A percentile compares a stretch with the other conserved stretches of the same genome.
Evolutionary conservation across 1,139 yeast species (phyloP).

Genomic region (Yamadazyma diospyri): DNA sequence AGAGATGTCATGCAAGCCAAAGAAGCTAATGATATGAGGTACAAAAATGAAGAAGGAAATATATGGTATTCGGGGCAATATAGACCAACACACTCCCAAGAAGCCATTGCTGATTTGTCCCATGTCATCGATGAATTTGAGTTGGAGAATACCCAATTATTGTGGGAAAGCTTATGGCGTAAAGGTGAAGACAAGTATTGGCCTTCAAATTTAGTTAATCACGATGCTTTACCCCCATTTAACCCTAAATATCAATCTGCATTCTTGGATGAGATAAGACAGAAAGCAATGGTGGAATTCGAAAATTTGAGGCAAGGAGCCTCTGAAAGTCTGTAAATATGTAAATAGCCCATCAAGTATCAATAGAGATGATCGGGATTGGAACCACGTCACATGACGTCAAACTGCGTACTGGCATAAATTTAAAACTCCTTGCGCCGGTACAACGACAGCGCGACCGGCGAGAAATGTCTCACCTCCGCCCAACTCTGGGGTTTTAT

Average conservation of each 20-base stretch:
- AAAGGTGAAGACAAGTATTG: conserved; percentile 72
- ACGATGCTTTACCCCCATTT: conserved; percentile 54
- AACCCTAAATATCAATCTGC: conserved; percentile 66
- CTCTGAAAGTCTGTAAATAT: too few species aligned
- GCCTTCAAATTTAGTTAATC: conserved; percentile 55
- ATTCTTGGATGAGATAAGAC: conserved; percentile 56
- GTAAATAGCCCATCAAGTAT: conserved; percentile 5
- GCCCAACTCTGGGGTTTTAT: too few species aligned
- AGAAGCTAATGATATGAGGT: conserved; percentile 67
- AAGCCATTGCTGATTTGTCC: conserved; percentile 83
- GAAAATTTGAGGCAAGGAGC: not conserved
- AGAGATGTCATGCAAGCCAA: conserved; percentile 60
- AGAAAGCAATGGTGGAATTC: conserved; percentile 22
- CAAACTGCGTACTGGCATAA: too few species aligned
- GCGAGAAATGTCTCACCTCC: too few species aligned
- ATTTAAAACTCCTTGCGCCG: too few species aligned
- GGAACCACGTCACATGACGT: too few species aligned
- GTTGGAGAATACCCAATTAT: conserved; percentile 47
- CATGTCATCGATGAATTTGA: conserved; percentile 65
- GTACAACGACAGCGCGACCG: too few species aligned
- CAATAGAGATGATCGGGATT: too few species aligned
- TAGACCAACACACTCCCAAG: conserved; percentile 88
- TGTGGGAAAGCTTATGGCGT: conserved; percentile 88
- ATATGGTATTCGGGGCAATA: conserved; percentile 84
- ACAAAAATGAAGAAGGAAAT: conserved; percentile 72